Evolutionary conservation across 345 rosid genomes (phyloP), one percentile per base, ranked within the genome.

Genomic region (Trapa incisa): DNA sequence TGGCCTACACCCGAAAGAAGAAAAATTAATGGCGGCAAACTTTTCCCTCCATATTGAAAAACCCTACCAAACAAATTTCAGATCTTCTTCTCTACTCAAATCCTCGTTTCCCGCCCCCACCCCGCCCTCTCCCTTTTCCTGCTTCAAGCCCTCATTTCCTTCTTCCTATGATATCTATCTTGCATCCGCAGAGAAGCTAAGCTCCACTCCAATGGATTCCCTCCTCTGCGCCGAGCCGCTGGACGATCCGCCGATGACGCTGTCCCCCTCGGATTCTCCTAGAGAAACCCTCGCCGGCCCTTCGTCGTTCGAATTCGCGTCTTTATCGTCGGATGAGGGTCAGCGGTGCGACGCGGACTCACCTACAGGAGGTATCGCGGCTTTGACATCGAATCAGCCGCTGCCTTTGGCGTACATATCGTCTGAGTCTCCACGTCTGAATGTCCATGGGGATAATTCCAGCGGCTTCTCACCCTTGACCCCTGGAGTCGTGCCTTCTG

Each of bases 21-120:
- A 22, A 22, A 22, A 22, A 22, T 22, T 22, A 22, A 22, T 22
- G 29, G 29, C 29, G 29, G 29, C 29, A 22, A 22, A 22, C 29
- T 22, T 22, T 22, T 22, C 29, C 71, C 71, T 68, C 71, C 71
- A 62, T 13, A 42, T 58, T 68, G 58, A 54, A 68, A 41, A 47
- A 47, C 71, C 61, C 65, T 39, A 58, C 8, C 11, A 3, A n/a
- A 12, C 8, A 47, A 22, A 57, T 48, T 35, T 32, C 47, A 6
- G 48, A 11, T 22, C 29, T 22, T 22, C 29, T 22, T 22, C 29
- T 22, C 29, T 22, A 22, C 29, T 22, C 29, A 22, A 22, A 22
- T 22, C 29, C 29, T 22, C 29, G 29, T 22, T 22, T 22, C 29
- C 29, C 29, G 29, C 29, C 29, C 29, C 29, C 29, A 22, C 29